These are phyloP conservation scores for Amanita thiersii DNA, from an alignment of 768 basidiomycete species.

Conservation along the genomic window DNA sequence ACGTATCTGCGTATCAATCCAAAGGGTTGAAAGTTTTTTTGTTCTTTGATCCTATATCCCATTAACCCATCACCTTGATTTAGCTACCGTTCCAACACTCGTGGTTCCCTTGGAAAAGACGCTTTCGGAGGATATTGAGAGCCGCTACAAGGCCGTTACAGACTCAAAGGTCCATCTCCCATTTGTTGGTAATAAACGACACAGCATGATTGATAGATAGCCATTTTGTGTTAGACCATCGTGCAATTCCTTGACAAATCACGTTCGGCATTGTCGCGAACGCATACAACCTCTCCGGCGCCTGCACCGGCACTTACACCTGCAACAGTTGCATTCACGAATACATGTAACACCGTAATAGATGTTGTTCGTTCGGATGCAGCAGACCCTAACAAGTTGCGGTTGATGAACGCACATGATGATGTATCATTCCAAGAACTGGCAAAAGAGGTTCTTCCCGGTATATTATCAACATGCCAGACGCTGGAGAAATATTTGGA, in stretches of 20 bases:
- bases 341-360: constrained; percentile 43
- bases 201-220: not conserved
- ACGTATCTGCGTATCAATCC: constrained; percentile 73
- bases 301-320: constrained; percentile 75
- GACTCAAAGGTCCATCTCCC: constrained; percentile 52
- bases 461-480: constrained; percentile 37
- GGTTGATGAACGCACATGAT: constrained; percentile 52
- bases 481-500: constrained; percentile 42
- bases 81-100: constrained; percentile 74
- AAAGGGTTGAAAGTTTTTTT: constrained; percentile 40
- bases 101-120: constrained; percentile 80
- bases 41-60: not conserved
- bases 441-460: constrained; percentile 31
- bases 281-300: constrained; percentile 60
- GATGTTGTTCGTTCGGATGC: constrained; percentile 55
- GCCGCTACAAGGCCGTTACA: constrained; percentile 72
- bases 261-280: constrained; percentile 57
- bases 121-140: constrained; percentile 59
- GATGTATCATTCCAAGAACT: constrained; percentile 40
- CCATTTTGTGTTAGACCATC: constrained; percentile 40
- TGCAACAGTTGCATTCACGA: constrained; percentile 67
- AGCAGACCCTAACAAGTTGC: constrained; percentile 55
- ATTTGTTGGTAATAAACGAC: not conserved
- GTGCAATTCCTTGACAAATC: constrained; percentile 81
- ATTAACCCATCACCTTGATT: constrained; percentile 3